Evolutionary conservation across 192 early-diverging fungal species (phyloP).

Genomic region (Coemansia javaensis): DNA sequence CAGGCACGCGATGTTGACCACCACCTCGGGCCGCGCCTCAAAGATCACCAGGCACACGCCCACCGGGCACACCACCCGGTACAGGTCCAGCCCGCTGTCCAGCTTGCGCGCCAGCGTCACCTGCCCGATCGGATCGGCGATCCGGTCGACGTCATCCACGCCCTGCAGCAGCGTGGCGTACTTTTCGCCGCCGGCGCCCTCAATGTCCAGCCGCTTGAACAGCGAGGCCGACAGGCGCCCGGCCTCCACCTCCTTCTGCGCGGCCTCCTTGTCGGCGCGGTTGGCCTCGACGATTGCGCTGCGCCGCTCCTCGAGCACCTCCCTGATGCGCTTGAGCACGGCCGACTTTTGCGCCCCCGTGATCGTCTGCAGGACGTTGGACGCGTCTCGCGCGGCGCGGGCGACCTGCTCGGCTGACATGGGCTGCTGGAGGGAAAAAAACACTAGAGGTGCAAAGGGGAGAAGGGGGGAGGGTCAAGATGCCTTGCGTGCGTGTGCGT

Average conservation of each 20-base stretch:
- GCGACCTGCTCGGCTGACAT: constrained; percentile 41
- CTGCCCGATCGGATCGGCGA: constrained; percentile 81
- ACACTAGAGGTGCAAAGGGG: too few species aligned
- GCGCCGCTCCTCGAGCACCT: constrained; percentile 60
- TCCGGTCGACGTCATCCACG: constrained; percentile 78
- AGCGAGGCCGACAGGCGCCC: constrained; percentile 72
- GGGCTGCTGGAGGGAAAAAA: not conserved
- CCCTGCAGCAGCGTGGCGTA: constrained; percentile 82
- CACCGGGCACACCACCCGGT: constrained; percentile 86
- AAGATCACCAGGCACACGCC: constrained; percentile 97
- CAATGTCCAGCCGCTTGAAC: constrained; percentile 85
- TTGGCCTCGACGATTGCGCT: constrained; percentile 74
- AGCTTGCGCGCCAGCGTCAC: constrained; percentile 72
- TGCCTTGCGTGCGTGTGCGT: too few species aligned
- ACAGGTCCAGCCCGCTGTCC: constrained; percentile 82
- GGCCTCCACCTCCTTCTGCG: constrained; percentile 61
- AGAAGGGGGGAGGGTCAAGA: too few species aligned
- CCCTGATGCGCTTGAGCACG: constrained; percentile 67
- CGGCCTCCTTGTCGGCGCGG: constrained; percentile 65
- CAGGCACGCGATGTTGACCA: constrained; percentile 92
- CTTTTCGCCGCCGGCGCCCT: constrained; percentile 69
- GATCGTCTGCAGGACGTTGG: constrained; percentile 66
- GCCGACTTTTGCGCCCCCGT: constrained; percentile 69
- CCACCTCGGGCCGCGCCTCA: constrained; percentile 97
- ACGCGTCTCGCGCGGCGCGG: constrained; percentile 61